Evolutionary conservation across 2,329 filamentous ascomycete genomes (phyloP), one percentile per base, ranked within the genome.

Genomic region (Aspergillus persii): DNA sequence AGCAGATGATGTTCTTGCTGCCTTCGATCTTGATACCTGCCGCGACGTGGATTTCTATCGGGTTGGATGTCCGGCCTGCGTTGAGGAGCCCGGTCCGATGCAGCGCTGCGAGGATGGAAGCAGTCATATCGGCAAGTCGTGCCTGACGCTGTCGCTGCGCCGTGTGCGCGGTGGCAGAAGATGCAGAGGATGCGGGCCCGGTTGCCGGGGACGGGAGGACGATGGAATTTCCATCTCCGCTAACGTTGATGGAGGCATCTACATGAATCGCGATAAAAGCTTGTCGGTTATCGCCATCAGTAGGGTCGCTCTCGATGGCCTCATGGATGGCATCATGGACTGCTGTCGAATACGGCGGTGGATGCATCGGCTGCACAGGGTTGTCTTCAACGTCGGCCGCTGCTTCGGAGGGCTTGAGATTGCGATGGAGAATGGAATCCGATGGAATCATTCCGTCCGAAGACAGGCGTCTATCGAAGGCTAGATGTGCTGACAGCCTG

Each of bases 181-280:
- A 50, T 30, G 58, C 36, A 31, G 60, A 11, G 15, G 58, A 58
- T 53, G 58, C 50, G 8, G 12, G 33, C 33, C 41, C 15, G 18
- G 48, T 29, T 54, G 55, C 12, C 30, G 50, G 46, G 15, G 66
- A 63, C 4, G 70, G 64, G 18, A 76, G 61, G 26, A 64, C 61
- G 49, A 76, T 58, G 2, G 66, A 68, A 62, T 76, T 77, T n/a
- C 59, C 66, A 56, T 73, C 64, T 15, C 75, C 75, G 9, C 64
- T 59, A 15, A 77, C 63, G 30, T 58, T 66, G 59, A 76, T 74
- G 4, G 73, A 76, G 8, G 68, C 66, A 56, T 77, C 72, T 49
- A 77, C 70, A 41, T 69, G 67, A 56, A 77, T 73, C 9, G 62
- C 68, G 41, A 76, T 67, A 7, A 66, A 63, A 12, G 53, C 54